Evolutionary conservation across 176 grass and related monocot genomes (phyloP).

Genomic region (Cenchrus americanus): DNA sequence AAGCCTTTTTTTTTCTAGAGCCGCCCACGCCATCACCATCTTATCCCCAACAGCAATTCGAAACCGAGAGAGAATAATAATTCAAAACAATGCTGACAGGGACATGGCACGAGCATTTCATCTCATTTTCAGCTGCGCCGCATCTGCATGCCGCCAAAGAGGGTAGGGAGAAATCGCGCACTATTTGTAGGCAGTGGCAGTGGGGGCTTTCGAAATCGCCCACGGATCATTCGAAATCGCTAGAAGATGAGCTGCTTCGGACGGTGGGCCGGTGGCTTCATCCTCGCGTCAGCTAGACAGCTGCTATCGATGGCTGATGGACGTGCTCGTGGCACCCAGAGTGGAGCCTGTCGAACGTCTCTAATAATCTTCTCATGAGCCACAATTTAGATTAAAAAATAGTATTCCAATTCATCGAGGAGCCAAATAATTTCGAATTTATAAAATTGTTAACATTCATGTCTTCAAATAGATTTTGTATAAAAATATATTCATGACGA

Average conservation of each 20-base stretch:
- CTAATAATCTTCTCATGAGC: neutral
- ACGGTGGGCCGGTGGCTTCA: conserved; percentile 16
- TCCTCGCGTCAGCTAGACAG: neutral
- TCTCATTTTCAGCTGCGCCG: conserved; percentile 15
- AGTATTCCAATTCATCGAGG: no score
- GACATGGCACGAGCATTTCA: conserved; percentile 1
- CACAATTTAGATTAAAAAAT: neutral
- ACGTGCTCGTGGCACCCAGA: neutral
- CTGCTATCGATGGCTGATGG: neutral
- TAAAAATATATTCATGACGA: no score
- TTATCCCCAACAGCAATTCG: neutral
- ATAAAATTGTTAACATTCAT: no score
- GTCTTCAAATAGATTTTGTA: no score
- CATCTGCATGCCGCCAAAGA: conserved; percentile 34
- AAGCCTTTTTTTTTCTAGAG: conserved; percentile 22
- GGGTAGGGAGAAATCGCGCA: conserved; percentile 5
- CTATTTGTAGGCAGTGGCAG: neutral
- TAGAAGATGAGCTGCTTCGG: conserved; percentile 10
- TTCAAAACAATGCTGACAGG: neutral
- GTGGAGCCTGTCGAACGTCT: neutral
- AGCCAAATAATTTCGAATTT: no score
- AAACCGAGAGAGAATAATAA: conserved; percentile 4
- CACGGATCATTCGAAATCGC: conserved; percentile 4
- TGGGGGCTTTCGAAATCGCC: neutral
- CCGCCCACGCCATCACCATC: neutral